A percentile compares a stretch with the other conserved stretches of the same genome.
phyloP scores from a whole-genome alignment of 1,139 yeast species.

The Pichia sp. region DNA sequence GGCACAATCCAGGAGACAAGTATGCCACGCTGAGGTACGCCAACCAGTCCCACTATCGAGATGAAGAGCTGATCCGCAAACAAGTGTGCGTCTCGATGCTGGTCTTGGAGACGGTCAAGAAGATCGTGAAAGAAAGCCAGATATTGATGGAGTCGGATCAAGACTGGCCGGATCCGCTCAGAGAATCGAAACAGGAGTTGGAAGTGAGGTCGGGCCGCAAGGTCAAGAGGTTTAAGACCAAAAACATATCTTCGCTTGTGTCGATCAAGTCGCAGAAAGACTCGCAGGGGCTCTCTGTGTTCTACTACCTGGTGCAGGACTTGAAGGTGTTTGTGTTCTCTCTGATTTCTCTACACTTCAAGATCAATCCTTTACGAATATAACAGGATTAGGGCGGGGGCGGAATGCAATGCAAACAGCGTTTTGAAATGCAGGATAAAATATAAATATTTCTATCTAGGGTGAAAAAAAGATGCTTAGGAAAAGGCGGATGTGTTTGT shows the following conservation, averaged over 20 bases:
- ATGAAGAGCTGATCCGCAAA: constrained; percentile 40
- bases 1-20: constrained; percentile 31
- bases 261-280: constrained; percentile 40
- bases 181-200: constrained; percentile 43
- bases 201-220: constrained; percentile 38
- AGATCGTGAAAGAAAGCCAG: constrained; percentile 38
- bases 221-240: constrained; percentile 37
- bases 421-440: not conserved
- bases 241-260: constrained; percentile 38
- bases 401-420: no score
- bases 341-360: constrained; percentile 41
- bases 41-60: constrained; percentile 43
- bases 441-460: not conserved
- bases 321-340: constrained; percentile 42
- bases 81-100: constrained; percentile 36
- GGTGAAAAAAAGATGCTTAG: not conserved
- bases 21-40: constrained; percentile 40
- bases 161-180: constrained; percentile 40
- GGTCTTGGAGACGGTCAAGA: constrained; percentile 35
- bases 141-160: constrained; percentile 39
- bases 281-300: constrained; percentile 42
- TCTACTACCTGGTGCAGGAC: constrained; percentile 42
- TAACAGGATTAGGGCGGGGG: not conserved
- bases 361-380: constrained; percentile 29
- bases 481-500: not conserved